Evolutionary conservation across 1,284 basidiomycete species (phyloP), one percentile per base, ranked within the genome.

Genomic region (Sporisorium reilianum): DNA sequence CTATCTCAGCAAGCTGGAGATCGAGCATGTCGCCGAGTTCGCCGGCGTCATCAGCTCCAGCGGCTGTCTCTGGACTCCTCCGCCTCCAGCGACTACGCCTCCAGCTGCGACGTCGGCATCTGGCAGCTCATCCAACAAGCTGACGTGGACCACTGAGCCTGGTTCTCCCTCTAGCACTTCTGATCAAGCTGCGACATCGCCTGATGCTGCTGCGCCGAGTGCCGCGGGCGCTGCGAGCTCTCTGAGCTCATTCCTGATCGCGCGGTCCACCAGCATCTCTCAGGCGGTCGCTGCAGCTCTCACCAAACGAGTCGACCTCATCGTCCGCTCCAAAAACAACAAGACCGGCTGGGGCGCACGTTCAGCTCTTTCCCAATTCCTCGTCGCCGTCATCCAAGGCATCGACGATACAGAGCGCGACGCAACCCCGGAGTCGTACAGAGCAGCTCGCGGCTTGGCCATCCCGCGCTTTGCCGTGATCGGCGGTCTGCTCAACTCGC

Each of bases 391-490:
- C 22, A 46, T 79, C 32, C 45, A 61, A 14, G 69, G 70, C 8
- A 56, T 77, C 18, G 46, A 66, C 30, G 58, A 68, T 18, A 63
- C 54, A 10, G 72, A 75, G 55, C 52, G 36, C 0, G 55, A 54
- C 25, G 53, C 55, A 4, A 51, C 36, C 1, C 72, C 72, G 20
- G 72, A 70, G 25, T 75, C 72, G 22, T 75, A 64, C 48, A 42
- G 50, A 61, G 56, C 72, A 20, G 59, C 72, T 3, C 45, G 56
- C 18, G 69, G 76, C 2, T 23, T 71, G 18, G 77, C 71, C 18
- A 59, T 84, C 11, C 66, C 82, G 11, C 63, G 71, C 25, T 75
- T 84, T 16, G 69, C 81, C 18, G 57, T 83, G 18, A 64, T 79
- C 38, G 75, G 78, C 1, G 82, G 82, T 5, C 66, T 84, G 0